Evolutionary conservation across 805 yeast genomes (phyloP).

Genomic region (Candida tibetensis): DNA sequence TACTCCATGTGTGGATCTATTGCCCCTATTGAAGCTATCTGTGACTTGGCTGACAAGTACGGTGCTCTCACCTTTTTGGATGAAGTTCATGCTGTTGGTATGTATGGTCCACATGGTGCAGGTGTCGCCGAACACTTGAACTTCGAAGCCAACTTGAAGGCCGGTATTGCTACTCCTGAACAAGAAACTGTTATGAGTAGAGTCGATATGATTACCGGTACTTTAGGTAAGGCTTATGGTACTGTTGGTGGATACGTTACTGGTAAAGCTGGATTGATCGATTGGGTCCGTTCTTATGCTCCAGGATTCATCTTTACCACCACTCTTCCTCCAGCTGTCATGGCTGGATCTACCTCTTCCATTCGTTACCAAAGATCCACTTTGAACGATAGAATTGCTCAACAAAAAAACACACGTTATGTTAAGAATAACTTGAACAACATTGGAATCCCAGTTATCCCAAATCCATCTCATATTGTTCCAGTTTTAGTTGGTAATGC

Average conservation of each 20-base stretch:
- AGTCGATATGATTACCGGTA: slow-evolving; percentile 95
- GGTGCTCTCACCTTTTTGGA: slow-evolving; percentile 97
- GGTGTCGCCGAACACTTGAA: slow-evolving; percentile 98
- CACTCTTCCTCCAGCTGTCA: slow-evolving; percentile 92
- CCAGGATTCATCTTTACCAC: slow-evolving; percentile 99
- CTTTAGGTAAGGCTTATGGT: slow-evolving; percentile 96
- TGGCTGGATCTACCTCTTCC: slow-evolving; percentile 93
- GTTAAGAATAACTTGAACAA: slow-evolving; percentile 69
- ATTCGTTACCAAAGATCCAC: slow-evolving; percentile 80
- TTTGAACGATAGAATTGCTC: slow-evolving; percentile 72
- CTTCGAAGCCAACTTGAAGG: slow-evolving; percentile 72
- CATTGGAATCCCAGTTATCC: slow-evolving; percentile 90
- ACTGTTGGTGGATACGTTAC: slow-evolving; percentile 98
- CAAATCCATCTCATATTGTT: slow-evolving; percentile 96
- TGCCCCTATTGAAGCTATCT: slow-evolving; percentile 87
- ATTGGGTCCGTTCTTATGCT: slow-evolving; percentile 94
- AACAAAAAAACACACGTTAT: slow-evolving; percentile 81
- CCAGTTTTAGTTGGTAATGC: slow-evolving; percentile 96
- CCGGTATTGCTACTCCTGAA: slow-evolving; percentile 55
- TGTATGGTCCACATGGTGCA: slow-evolving; percentile 99
- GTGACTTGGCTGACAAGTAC: slow-evolving; percentile 95
- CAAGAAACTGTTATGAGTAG: slow-evolving; percentile 73
- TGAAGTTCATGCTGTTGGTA: slow-evolving; percentile 98
- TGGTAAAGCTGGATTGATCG: slow-evolving; percentile 76
- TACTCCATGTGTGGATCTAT: slow-evolving; percentile 99